Conservation (phyloP, 345 rosid species). For the Trapa incisa region DNA sequence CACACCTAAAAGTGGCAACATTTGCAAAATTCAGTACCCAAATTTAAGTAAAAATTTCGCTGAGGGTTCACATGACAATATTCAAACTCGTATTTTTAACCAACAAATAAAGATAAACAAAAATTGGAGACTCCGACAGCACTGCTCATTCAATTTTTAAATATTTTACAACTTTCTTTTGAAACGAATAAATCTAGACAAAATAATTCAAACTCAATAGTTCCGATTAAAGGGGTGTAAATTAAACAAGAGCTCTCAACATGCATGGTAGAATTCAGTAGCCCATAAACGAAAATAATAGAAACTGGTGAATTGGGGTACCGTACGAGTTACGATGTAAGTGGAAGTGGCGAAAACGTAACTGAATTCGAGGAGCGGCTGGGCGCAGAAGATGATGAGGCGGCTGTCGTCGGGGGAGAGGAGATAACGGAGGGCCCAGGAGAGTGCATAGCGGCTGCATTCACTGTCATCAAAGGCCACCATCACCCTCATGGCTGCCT, state of each 20-base stretch:
- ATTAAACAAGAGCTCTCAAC: neutral
- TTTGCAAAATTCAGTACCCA: too few species aligned
- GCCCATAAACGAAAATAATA: neutral
- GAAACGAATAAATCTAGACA: too few species aligned
- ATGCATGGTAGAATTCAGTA: neutral
- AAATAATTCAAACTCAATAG: too few species aligned
- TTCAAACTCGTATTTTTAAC: too few species aligned
- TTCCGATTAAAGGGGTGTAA: too few species aligned
- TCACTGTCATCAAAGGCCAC: constrained; percentile 10
- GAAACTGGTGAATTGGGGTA: neutral
- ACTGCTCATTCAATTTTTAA: too few species aligned
- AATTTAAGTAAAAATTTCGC: too few species aligned
- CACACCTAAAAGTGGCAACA: too few species aligned
- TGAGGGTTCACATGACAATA: too few species aligned
- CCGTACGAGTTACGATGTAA: neutral
- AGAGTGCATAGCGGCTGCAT: constrained; percentile 11
- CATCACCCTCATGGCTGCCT: constrained; percentile 4
- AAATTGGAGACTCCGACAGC: too few species aligned
- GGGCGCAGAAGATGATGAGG: constrained; percentile 8
- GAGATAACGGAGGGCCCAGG: constrained; percentile 6
- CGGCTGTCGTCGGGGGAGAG: neutral
- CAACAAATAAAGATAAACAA: too few species aligned
- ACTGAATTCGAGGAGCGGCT: constrained; percentile 8
- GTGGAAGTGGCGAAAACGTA: neutral
- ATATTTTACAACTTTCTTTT: too few species aligned